A percentile compares a stretch with the other conserved stretches of the same genome.
Conservation (phyloP, 495 filamentous ascomycete species). For the Haplographium delicatum region DNA sequence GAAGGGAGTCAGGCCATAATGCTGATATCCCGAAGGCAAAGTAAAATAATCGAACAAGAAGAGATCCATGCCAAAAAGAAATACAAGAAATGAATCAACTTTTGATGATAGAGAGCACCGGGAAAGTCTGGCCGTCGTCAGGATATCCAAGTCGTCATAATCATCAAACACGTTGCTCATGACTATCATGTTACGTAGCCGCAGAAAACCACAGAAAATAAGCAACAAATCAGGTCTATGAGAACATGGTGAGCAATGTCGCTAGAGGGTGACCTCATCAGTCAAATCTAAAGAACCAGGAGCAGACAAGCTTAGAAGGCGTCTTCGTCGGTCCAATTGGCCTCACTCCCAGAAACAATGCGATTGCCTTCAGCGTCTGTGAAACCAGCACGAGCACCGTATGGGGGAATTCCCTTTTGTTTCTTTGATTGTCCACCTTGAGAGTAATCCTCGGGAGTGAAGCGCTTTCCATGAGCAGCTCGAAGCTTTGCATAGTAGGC, state of each 20-base stretch:
- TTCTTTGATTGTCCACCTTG: constrained; percentile 44
- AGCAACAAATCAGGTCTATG: constrained; percentile 2
- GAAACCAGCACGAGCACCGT: constrained; percentile 30
- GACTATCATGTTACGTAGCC: constrained; percentile 3
- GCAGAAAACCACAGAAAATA: background rate
- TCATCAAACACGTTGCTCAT: constrained; percentile 12
- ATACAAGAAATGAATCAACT: constrained; percentile 22
- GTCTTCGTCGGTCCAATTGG: constrained; percentile 49
- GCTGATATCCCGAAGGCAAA: constrained; percentile 11
- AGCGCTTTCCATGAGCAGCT: constrained; percentile 55
- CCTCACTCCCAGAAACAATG: constrained; percentile 45
- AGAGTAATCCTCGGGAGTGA: constrained; percentile 52
- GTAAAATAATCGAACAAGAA: constrained; percentile 19
- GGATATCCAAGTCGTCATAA: constrained; percentile 1
- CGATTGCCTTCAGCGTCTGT: constrained; percentile 42
- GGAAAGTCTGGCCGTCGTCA: constrained; percentile 1
- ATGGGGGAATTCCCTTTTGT: constrained; percentile 40
- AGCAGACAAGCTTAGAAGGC: constrained; percentile 30
- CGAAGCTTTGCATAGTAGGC: constrained; percentile 72
- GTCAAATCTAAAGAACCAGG: background rate
- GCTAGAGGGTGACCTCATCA: background rate
- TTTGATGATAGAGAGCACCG: background rate
- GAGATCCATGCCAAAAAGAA: constrained; percentile 16
- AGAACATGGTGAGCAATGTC: background rate
- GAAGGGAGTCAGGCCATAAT: constrained; percentile 11